These are phyloP conservation scores for Leucogyrophana mollusca DNA, from an alignment of 768 basidiomycete genomes.

Conservation along the genomic window DNA sequence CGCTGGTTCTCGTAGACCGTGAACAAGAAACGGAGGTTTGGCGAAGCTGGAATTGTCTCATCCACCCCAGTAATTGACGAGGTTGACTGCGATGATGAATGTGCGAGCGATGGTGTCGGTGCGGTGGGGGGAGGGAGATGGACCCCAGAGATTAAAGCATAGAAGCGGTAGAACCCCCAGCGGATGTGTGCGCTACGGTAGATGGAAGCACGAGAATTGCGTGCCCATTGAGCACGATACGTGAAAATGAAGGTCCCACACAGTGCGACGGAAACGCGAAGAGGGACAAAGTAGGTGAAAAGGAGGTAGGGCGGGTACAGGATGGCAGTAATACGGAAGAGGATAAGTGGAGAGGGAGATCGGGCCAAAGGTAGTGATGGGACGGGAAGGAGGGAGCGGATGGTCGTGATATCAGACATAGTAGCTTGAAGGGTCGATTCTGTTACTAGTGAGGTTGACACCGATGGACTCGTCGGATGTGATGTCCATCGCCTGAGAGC, in stretches of 20 bases:
- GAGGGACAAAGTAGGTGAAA: conserved; percentile 58
- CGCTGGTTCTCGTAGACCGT: conserved; percentile 93
- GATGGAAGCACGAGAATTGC: conserved; percentile 51
- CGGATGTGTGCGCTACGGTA: conserved; percentile 68
- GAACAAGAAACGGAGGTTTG: conserved; percentile 71
- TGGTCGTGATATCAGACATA: conserved; percentile 63
- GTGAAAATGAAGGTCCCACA: conserved; percentile 57
- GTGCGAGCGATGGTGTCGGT: conserved; percentile 22
- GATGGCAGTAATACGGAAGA: conserved; percentile 56
- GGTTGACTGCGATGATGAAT: not conserved
- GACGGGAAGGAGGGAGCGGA: conserved; percentile 58
- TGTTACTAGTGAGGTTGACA: conserved; percentile 39
- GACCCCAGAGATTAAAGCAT: conserved; percentile 53
- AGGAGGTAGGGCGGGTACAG: conserved; percentile 67
- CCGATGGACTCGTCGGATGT: conserved; percentile 10
- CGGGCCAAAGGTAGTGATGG: conserved; percentile 28
- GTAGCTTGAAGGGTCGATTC: conserved; percentile 53
- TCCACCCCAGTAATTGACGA: conserved; percentile 5
- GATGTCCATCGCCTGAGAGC: conserved; percentile 29
- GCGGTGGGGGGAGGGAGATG: conserved; percentile 43
- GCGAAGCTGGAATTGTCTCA: conserved; percentile 18
- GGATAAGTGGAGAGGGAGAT: conserved; percentile 26
- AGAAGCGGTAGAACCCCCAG: conserved; percentile 53
- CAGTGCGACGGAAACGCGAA: conserved; percentile 60
- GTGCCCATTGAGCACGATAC: conserved; percentile 69